Base-by-base conservation (phyloP, 179 eudicot genomes). In the Vitellaria paradoxa region DNA sequence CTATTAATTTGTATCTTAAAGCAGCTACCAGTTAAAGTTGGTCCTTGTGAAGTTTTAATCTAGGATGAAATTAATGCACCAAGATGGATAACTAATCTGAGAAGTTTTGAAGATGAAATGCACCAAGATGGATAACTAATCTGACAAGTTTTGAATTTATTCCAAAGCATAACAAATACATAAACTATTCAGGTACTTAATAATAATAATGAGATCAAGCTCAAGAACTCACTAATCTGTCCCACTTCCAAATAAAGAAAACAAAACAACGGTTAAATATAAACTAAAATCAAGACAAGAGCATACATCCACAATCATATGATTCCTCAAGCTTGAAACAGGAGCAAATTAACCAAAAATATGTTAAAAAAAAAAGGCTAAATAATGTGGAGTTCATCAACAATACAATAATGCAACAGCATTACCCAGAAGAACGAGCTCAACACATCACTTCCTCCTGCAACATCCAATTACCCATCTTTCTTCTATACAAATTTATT, bases 261-360 rank as follows among this genome's bases (percentile, higher is more conserved):
- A 7, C 11, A 8, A 50, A 12, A 50, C 7, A 50, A 50, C 55
- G 3, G 37, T 50, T 2, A 26, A 24, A 53, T 70, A 70, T 23
- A 70, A 50, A 24, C 20, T 23, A 53, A 70, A 17, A 70, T 70
- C 45, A 24, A 24, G 61, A 13, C 46, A 12, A 30, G 61, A 6
- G 30, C 23, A 50, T 61, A 53, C 15, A 8, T 50, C 60, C 74
- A 52, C 60, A 52, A 17, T 52, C 52, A 3, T 20, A 70, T 53
- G 62, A 20, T 70, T 69, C 59, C 60, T 69, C 56, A n/a, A 49
- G 73, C 59, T 50, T 53, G 13, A 70, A 70, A 5, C 37, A 50
- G 12, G 9, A 50, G 55, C 55, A 50, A 50, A 50, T 50, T 7
- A 18, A n/a, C 23, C 21, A 1, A 57, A 57, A 59, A 17, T 18